These are phyloP conservation scores for Monosporozyma siamensis DNA, from an alignment of 805 yeast species.

Conservation along the genomic window DNA sequence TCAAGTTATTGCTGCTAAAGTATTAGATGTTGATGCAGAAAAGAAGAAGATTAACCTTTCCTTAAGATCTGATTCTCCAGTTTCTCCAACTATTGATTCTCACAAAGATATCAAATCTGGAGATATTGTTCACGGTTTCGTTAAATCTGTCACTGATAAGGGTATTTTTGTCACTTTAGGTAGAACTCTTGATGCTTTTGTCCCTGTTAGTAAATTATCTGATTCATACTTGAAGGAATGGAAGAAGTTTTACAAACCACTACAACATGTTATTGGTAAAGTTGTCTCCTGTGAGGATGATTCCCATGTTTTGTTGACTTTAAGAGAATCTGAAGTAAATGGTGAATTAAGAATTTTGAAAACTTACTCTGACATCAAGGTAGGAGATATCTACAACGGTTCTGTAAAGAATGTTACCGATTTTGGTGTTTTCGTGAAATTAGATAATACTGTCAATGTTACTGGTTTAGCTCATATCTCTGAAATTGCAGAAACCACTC, in stretches of 20 bases:
- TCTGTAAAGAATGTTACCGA: slow-evolving; percentile 67
- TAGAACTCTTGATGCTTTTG: slow-evolving; percentile 63
- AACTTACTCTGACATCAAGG: slow-evolving; percentile 55
- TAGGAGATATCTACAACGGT: slow-evolving; percentile 70
- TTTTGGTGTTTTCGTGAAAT: slow-evolving; percentile 82
- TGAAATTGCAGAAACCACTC: slow-evolving; percentile 64
- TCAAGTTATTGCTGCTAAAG: slow-evolving; percentile 49
- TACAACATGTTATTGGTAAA: slow-evolving; percentile 70
- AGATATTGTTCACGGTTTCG: slow-evolving; percentile 70
- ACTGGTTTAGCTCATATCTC: slow-evolving; percentile 84
- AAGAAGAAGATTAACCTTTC: slow-evolving; percentile 53
- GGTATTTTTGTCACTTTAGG: slow-evolving; percentile 77
- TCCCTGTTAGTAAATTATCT: slow-evolving; percentile 70
- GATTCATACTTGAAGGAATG: slow-evolving; percentile 80
- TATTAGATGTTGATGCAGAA: slow-evolving; percentile 31
- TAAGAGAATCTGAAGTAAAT: slow-evolving; percentile 70
- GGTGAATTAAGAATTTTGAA: slow-evolving; percentile 56
- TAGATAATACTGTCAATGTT: slow-evolving; percentile 64
- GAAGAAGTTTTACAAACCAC: slow-evolving; percentile 64
- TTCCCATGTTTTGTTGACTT: slow-evolving; percentile 60
- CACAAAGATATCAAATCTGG: slow-evolving; percentile 54
- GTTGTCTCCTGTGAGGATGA: slow-evolving; percentile 53
- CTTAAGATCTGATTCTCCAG: slow-evolving; percentile 43
- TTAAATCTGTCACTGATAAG: slow-evolving; percentile 61
- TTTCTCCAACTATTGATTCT: slow-evolving; percentile 41